Evolutionary conservation across 2,329 filamentous ascomycete genomes (phyloP).

Genomic region (Hypoxylon sp.): DNA sequence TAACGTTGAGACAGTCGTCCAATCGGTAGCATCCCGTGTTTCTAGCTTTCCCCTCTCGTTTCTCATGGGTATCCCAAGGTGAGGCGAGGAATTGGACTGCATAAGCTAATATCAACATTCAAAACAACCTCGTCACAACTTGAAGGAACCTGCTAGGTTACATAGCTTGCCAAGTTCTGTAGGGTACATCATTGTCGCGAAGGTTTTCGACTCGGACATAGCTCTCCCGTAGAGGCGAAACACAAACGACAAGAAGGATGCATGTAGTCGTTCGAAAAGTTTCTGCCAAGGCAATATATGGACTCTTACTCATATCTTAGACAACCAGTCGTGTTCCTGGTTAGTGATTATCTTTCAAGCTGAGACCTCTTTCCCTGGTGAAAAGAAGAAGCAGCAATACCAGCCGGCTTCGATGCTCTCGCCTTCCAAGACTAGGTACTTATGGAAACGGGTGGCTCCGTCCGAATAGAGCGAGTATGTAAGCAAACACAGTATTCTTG

Average conservation of each 20-base stretch:
- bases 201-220: constrained; percentile 19
- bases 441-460: constrained; percentile 31
- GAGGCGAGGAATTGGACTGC: constrained; percentile 27
- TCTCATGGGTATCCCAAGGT: constrained; percentile 22
- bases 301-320: constrained; percentile 27
- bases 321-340: constrained; percentile 19
- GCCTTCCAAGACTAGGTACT: constrained; percentile 3
- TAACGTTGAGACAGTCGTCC: constrained; percentile 36
- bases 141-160: constrained; percentile 5
- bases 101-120: constrained; percentile 32
- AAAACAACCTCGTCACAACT: constrained; percentile 19
- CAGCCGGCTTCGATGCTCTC: constrained; percentile 5
- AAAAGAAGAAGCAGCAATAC: constrained; percentile 23
- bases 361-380: constrained; percentile 28
- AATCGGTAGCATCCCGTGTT: constrained; percentile 38
- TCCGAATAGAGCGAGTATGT: constrained; percentile 30
- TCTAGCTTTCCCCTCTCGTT: constrained; percentile 25
- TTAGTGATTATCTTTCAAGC: constrained; percentile 16
- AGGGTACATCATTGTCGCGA: constrained; percentile 8
- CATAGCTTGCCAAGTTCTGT: constrained; percentile 23
- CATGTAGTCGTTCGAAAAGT: constrained; percentile 3
- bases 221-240: constrained; percentile 27
- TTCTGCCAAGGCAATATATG: constrained; percentile 40
- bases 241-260: constrained; percentile 10
- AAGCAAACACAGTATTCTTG: constrained; percentile 12